These are phyloP conservation scores for Biscogniauxia marginata DNA, from an alignment of 2,329 filamentous ascomycete genomes.

Conservation along the genomic window DNA sequence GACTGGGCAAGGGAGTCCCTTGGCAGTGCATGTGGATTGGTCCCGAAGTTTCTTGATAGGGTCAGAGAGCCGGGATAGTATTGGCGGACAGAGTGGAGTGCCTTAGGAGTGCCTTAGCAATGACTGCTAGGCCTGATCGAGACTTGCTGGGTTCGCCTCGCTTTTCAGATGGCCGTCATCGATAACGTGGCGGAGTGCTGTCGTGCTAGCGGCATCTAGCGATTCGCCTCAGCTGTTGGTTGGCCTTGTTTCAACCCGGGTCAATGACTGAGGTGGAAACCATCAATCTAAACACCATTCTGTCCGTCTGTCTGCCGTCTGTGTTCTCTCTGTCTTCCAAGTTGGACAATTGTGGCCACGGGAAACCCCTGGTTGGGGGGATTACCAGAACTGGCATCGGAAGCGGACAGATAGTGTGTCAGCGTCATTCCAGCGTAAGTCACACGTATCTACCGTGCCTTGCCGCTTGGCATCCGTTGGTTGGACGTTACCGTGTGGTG, in stretches of 20 bases:
- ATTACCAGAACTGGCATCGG: background rate
- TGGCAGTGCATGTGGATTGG: slow-evolving; percentile 11
- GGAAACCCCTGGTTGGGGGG: too few species aligned
- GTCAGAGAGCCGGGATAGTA: background rate
- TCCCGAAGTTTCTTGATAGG: slow-evolving; percentile 2
- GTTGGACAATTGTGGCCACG: too few species aligned
- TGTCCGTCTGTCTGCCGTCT: background rate
- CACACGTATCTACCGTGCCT: background rate
- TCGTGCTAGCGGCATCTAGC: background rate
- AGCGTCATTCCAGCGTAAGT: background rate
- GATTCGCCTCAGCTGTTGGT: too few species aligned
- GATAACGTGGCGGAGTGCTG: background rate
- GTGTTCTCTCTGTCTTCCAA: too few species aligned
- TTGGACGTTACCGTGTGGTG: background rate
- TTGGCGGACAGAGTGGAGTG: background rate
- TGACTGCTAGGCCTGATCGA: background rate
- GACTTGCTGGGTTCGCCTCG: background rate
- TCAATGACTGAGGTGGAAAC: background rate
- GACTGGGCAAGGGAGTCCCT: slow-evolving; percentile 12
- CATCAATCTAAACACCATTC: background rate
- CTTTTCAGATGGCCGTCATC: background rate
- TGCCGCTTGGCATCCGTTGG: background rate
- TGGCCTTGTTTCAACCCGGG: too few species aligned
- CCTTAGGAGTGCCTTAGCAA: too few species aligned
- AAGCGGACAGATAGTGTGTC: background rate